A percentile compares a stretch with the other conserved stretches of the same genome.
Evolutionary conservation across 2,329 filamentous ascomycete genomes (phyloP).

Genomic region (Achaetomium macrosporum): DNA sequence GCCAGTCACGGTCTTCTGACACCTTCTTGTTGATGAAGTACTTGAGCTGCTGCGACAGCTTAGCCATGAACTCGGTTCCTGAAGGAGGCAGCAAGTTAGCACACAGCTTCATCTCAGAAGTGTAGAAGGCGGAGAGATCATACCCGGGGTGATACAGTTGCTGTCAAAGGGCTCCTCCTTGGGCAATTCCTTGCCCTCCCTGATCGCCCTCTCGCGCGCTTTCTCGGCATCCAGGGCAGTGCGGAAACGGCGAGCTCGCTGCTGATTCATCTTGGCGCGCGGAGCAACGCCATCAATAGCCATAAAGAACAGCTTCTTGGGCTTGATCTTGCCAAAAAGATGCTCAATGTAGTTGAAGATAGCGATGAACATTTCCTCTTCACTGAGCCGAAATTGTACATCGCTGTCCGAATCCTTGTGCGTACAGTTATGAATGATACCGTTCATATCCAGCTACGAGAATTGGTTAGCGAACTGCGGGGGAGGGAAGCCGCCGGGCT

Average conservation of each 20-base stretch:
- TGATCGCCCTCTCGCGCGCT: constrained; percentile 86
- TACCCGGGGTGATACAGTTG: constrained; percentile 94
- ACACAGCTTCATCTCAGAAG: not conserved
- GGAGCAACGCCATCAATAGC: constrained; percentile 97
- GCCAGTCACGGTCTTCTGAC: constrained; percentile 94
- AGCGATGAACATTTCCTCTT: constrained; percentile 99
- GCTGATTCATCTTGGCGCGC: constrained; percentile 99
- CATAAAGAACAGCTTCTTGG: constrained; percentile 98
- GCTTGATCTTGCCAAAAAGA: constrained; percentile 97
- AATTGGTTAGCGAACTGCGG: constrained; percentile 32
- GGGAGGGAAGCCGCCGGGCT: constrained; percentile 20
- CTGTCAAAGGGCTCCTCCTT: constrained; percentile 96
- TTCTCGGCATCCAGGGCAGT: constrained; percentile 87
- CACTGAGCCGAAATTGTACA: constrained; percentile 83
- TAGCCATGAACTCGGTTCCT: constrained; percentile 93
- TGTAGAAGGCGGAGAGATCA: constrained; percentile 1
- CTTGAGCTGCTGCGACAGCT: constrained; percentile 85
- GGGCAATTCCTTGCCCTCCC: constrained; percentile 84
- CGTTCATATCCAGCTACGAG: constrained; percentile 84
- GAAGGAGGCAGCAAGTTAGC: not conserved
- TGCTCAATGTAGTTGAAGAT: constrained; percentile 99
- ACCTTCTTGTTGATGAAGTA: constrained; percentile 99
- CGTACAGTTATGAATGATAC: constrained; percentile 99
- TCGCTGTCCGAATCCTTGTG: constrained; percentile 95
- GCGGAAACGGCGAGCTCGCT: constrained; percentile 88